Base-by-base conservation (phyloP, 164 flowering plant species). In the Magnolia sinica region DNA sequence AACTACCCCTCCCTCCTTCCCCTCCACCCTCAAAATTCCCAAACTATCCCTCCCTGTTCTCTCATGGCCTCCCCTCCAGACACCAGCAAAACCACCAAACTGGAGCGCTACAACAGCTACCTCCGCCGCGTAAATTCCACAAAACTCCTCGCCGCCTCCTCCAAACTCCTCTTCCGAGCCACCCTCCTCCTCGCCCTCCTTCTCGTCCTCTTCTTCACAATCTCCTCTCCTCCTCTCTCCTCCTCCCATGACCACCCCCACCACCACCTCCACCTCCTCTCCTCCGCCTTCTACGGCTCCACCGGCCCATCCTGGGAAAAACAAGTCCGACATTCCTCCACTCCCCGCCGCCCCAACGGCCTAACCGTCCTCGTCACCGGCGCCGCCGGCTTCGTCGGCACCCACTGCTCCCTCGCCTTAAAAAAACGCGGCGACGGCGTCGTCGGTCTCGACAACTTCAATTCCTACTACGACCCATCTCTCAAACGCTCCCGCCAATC, bases 371-470 rank as follows among this genome's bases (percentile, higher is more conserved):
- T 88, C 1, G 88, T 88, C 37, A 88, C 91, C 14, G 91, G 91
- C 7, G 91, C 91, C 4, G 89, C 74, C 0, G 91, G 91, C 3
- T 88, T 88, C 73, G 91, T 88, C n/a, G 91, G 91, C 2, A 65
- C 89, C 13, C 91, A 88, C 67, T 83, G 85, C 75, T 70, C 98
- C 10, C 84, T 93, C 7, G 95, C 98, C 7, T 51, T 95, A 29
- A 95, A 92, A 72, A 91, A 90, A 66, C 88, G 98, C 7, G 98
- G 98, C 23, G 98, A 95, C 65, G 98, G 98, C 2, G 97, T 93
- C 3, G 77, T 95, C 1, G 98, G 98, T 4, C 82, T 95, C 50
- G 98, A 95, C 70, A 95, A 93, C 78, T 95, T 95, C 86, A 95
- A 95, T 72, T 69, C 84, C 71, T 95, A 95, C 81, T 95, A 95